Evolutionary conservation across 116 monocot species (phyloP).

Genomic region (Thalassia testudinum): DNA sequence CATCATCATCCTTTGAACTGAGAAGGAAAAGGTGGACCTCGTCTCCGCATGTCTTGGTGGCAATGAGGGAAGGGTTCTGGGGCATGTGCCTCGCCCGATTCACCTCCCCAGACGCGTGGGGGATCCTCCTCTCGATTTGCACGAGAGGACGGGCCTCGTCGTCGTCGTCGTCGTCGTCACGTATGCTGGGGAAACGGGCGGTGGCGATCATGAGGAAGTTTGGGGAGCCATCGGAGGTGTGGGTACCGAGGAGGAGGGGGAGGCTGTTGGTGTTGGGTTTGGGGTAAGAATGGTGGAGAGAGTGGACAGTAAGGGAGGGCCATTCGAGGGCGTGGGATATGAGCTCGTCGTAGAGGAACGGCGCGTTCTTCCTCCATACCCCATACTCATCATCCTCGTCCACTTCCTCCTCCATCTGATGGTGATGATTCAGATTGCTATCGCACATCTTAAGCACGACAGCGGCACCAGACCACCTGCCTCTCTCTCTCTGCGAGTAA

Average conservation of each 20-base stretch:
- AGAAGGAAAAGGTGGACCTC: conserved; percentile 68
- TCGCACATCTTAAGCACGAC: too few species aligned
- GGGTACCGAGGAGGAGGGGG: conserved; percentile 65
- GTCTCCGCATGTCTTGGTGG: conserved; percentile 61
- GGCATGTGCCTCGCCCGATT: conserved; percentile 92
- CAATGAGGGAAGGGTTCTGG: conserved; percentile 42
- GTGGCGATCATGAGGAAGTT: conserved; percentile 62
- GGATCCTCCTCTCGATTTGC: conserved; percentile 24
- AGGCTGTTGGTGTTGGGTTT: too few species aligned
- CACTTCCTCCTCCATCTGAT: conserved; percentile 44
- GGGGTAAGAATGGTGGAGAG: conserved; percentile 24
- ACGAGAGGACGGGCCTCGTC: conserved; percentile 16
- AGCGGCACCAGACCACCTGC: too few species aligned
- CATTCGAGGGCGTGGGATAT: conserved; percentile 81
- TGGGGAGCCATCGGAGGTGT: conserved; percentile 64
- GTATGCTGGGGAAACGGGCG: conserved; percentile 18
- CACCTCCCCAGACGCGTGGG: conserved; percentile 76
- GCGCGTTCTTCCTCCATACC: conserved; percentile 92
- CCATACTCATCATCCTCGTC: conserved; percentile 78
- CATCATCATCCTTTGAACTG: neutral
- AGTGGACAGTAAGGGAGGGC: conserved; percentile 89
- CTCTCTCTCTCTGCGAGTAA: too few species aligned
- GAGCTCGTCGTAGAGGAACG: conserved; percentile 81
- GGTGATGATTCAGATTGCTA: too few species aligned
- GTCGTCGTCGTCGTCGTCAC: neutral